Evolutionary conservation across 306 rosid species (phyloP).

Genomic region (Calophaca sinica): DNA sequence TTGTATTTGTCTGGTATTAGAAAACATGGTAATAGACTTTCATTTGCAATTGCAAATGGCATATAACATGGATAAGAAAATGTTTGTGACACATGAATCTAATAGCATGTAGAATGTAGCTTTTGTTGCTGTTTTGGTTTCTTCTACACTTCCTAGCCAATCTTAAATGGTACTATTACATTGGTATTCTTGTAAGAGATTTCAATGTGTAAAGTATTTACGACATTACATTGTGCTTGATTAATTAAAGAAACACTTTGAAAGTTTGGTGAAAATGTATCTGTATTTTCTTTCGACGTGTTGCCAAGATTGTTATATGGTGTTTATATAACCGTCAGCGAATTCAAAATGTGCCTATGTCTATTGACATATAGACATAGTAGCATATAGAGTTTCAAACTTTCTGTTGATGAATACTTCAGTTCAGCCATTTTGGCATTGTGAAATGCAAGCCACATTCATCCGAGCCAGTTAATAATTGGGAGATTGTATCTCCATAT

Average conservation of each 20-base stretch:
- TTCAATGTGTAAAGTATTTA: not conserved
- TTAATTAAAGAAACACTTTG: not conserved
- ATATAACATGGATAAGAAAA: not conserved
- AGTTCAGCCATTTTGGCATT: not conserved
- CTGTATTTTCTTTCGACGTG: not conserved
- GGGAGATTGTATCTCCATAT: not conserved
- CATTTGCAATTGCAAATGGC: not conserved
- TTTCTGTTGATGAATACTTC: not conserved
- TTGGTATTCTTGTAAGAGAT: not conserved
- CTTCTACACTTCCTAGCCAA: not conserved
- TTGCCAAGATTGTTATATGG: not conserved
- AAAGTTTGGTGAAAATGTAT: not conserved
- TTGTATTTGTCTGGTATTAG: not conserved
- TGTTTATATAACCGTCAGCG: not conserved
- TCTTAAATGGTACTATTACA: not conserved
- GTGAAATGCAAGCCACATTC: not conserved
- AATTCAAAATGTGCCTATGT: constrained; percentile 2
- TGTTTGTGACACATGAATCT: not conserved
- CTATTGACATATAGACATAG: not conserved
- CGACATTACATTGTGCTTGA: not conserved
- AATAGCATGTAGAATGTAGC: not conserved
- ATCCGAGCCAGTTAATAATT: not conserved
- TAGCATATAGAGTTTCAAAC: not conserved
- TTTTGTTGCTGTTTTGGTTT: not conserved
- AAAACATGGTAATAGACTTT: not conserved